These are phyloP conservation scores for Aspergillus coremiiformis DNA, from an alignment of 495 filamentous ascomycete genomes.

Conservation along the genomic window DNA sequence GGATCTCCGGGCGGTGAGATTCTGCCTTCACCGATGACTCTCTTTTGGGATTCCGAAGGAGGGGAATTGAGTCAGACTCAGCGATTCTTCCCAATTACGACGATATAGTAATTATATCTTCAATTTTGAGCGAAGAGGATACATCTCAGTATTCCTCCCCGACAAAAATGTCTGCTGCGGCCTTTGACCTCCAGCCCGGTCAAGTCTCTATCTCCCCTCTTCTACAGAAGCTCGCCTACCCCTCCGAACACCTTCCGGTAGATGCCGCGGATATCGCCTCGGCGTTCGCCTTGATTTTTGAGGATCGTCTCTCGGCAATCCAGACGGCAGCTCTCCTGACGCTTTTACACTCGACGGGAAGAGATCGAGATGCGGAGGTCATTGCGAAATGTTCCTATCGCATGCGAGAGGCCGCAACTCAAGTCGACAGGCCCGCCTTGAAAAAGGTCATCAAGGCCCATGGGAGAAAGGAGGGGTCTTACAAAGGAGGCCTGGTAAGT, in stretches of 20 bases:
- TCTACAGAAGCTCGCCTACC: constrained; percentile 68
- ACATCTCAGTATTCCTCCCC: not conserved
- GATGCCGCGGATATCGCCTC: constrained; percentile 75
- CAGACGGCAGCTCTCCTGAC: constrained; percentile 82
- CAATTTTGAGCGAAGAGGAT: not conserved
- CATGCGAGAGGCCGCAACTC: constrained; percentile 63
- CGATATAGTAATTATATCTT: too few species aligned
- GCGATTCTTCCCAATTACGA: too few species aligned
- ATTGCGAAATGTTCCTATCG: constrained; percentile 63
- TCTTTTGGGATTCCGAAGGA: not conserved
- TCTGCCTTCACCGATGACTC: constrained; percentile 19
- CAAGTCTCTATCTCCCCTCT: constrained; percentile 72
- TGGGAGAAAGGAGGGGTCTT: constrained; percentile 57
- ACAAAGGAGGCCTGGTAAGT: constrained; percentile 61
- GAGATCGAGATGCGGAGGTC: constrained; percentile 71
- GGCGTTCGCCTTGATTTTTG: constrained; percentile 84
- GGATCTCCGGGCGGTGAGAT: constrained; percentile 15
- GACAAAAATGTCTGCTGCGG: constrained; percentile 15
- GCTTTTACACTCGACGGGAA: constrained; percentile 76
- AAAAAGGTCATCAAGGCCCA: constrained; percentile 47
- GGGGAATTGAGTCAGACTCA: not conserved
- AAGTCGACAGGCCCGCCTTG: constrained; percentile 55
- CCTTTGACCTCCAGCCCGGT: constrained; percentile 24
- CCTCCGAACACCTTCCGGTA: constrained; percentile 49
- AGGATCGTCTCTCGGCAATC: constrained; percentile 69